Conservation (phyloP, 2,329 filamentous ascomycete species). For the Botrytis elliptica region DNA sequence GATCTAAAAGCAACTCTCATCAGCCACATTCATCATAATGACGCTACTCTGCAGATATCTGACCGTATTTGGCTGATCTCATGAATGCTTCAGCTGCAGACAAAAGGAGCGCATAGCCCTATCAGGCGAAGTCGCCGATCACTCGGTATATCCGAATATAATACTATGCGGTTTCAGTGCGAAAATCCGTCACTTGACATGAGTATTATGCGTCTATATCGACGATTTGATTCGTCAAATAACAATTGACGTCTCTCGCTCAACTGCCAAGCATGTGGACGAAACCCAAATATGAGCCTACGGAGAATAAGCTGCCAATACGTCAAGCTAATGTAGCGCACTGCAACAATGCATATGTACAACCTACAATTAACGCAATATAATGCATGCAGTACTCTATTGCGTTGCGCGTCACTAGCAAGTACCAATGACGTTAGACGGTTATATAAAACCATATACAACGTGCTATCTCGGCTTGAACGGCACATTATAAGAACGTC, state of each 20-base stretch:
- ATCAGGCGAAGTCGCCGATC: background rate
- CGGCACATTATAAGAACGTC: background rate
- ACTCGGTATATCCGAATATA: background rate
- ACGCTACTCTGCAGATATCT: background rate
- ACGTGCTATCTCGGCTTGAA: background rate
- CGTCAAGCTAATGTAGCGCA: background rate
- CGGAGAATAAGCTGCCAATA: constrained; percentile 9
- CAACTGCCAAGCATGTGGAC: background rate
- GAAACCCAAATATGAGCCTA: background rate
- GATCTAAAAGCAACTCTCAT: background rate
- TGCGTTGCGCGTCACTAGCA: background rate
- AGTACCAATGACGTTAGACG: background rate
- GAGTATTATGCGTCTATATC: background rate
- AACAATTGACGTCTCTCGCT: background rate
- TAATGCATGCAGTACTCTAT: background rate
- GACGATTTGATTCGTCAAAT: background rate
- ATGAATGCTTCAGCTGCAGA: too few relatives aligned
- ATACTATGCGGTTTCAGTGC: background rate
- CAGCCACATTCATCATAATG: background rate
- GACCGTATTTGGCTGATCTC: background rate
- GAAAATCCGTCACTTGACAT: background rate
- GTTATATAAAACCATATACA: background rate
- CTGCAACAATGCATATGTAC: background rate
- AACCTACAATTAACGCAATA: background rate
- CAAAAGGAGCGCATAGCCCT: background rate